A percentile compares a stretch with the other conserved stretches of the same genome.
Evolutionary conservation across 2,329 filamentous ascomycete species (phyloP).

Genomic region (Colletotrichum tamarilloi): DNA sequence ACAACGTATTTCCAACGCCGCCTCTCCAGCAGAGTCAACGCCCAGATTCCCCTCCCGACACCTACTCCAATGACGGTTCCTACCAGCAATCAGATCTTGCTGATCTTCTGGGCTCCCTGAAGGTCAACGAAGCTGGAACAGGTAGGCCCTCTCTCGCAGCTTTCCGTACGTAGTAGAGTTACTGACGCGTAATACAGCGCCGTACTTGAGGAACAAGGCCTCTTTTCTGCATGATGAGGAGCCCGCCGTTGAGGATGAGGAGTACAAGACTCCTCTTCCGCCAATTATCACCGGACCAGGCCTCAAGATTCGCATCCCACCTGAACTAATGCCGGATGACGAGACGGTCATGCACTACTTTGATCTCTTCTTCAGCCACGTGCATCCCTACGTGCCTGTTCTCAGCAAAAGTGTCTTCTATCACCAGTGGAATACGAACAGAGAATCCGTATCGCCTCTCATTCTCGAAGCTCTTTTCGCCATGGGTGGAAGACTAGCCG

Average conservation of each 20-base stretch:
- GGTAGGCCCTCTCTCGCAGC: constrained; percentile 63
- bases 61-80: constrained; percentile 67
- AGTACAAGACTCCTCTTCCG: constrained; percentile 78
- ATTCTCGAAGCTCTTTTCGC: constrained; percentile 92
- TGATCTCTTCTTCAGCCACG: constrained; percentile 88
- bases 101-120: constrained; percentile 85
- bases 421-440: constrained; percentile 87
- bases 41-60: constrained; percentile 57
- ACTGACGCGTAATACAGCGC: constrained; percentile 64
- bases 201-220: constrained; percentile 80
- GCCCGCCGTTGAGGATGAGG: constrained; percentile 78
- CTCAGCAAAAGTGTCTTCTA: constrained; percentile 86
- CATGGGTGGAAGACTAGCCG: constrained; percentile 84
- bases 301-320: constrained; percentile 86
- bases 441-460: constrained; percentile 87
- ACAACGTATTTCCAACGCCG: constrained; percentile 65
- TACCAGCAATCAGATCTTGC: constrained; percentile 79
- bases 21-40: constrained; percentile 57
- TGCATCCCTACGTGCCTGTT: constrained; percentile 93
- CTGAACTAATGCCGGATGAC: constrained; percentile 91
- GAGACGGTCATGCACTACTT: constrained; percentile 86
- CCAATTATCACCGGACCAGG: constrained; percentile 76
- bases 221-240: constrained; percentile 64
- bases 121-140: constrained; percentile 87
- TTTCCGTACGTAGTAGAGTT: constrained; percentile 24